A percentile compares a stretch with the other conserved stretches of the same genome.
phyloP scores from a whole-genome alignment of 2,329 filamentous ascomycete species.

The Fulvia fulva region DNA sequence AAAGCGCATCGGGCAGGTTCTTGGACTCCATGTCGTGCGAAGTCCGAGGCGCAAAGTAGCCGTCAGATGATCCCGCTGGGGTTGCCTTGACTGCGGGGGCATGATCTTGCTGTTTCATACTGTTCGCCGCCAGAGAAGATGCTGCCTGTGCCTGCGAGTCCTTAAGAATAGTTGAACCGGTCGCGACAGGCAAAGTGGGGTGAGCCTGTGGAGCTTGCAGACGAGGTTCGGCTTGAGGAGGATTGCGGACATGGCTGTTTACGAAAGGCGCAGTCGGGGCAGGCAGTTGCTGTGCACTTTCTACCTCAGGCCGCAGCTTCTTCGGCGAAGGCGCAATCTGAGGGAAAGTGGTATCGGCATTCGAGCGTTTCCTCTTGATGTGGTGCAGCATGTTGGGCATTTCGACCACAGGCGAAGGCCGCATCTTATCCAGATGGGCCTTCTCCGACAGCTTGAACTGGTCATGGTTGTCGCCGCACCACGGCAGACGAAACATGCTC shows the following conservation, averaged over 20 bases:
- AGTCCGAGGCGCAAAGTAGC: slow-evolving; percentile 3
- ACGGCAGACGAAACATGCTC: slow-evolving; percentile 50
- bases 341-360: slow-evolving; percentile 36
- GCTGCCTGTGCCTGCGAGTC: background rate
- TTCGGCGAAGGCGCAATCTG: slow-evolving; percentile 17
- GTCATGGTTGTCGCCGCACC: slow-evolving; percentile 37
- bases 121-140: background rate
- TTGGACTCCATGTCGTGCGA: slow-evolving; percentile 12
- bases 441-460: slow-evolving; percentile 30
- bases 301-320: slow-evolving; percentile 27
- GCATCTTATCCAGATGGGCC: slow-evolving; percentile 38
- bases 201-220: background rate
- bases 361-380: slow-evolving; percentile 57
- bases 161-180: background rate
- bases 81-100: background rate
- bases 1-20: slow-evolving; percentile 6
- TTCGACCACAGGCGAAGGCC: slow-evolving; percentile 43
- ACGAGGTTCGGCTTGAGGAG: background rate
- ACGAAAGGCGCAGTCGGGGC: slow-evolving; percentile 11
- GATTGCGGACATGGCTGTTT: slow-evolving; percentile 1
- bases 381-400: slow-evolving; percentile 45
- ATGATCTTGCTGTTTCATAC: background rate
- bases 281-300: slow-evolving; percentile 25
- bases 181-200: background rate
- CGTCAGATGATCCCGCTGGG: background rate